Base-by-base conservation (phyloP, 352 stramenopile species). In the Globisporangium sylvaticum region DNA sequence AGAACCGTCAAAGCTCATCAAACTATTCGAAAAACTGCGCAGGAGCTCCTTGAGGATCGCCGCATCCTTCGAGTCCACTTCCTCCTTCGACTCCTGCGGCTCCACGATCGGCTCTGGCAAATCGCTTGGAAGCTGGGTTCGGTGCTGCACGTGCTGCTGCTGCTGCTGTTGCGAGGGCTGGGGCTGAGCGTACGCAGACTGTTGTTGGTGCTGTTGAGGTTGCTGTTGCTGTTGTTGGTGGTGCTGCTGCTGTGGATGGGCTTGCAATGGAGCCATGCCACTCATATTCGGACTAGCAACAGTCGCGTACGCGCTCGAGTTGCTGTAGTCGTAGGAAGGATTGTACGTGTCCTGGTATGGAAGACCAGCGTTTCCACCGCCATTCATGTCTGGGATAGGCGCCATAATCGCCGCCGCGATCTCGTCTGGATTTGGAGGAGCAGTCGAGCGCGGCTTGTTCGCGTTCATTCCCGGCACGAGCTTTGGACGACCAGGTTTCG, bases 1-100 rank as follows among this genome's bases (percentile, higher is more conserved):
- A 8, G 71, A 64, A 31, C 64, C 44, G 31, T 67, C 62, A 57
- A 91, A 93, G 65, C 83, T 91, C 27, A 93, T 69, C 37, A 91
- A 69, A 37, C 81, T 84, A 66, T 84, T 90, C 10, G 81, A 89
- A 56, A 87, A 81, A 42, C 74, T 83, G 8, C 81, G 83, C 37
- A 93, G 74, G 5, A 93, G 63, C 44, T 93, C 83, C 64, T 88
- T 88, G 1, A 93, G 69, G 14, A 93, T 90, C 3, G 73, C 77
- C 0, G 77, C 84, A 58, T 92, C 78, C 42, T 91, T 89, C 32
- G 78, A 78, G 22, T 88, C 75, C 25, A 90, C 64, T 20, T 87
- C 79, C 4, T 79, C 80, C 34, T 84, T 84, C 27, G 74, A 71
- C 55, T 88, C 79, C 31, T 90, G 81, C 1, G 81, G 83, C 56